Conservation (phyloP, 306 rosid species). For the Casuarina glauca region DNA sequence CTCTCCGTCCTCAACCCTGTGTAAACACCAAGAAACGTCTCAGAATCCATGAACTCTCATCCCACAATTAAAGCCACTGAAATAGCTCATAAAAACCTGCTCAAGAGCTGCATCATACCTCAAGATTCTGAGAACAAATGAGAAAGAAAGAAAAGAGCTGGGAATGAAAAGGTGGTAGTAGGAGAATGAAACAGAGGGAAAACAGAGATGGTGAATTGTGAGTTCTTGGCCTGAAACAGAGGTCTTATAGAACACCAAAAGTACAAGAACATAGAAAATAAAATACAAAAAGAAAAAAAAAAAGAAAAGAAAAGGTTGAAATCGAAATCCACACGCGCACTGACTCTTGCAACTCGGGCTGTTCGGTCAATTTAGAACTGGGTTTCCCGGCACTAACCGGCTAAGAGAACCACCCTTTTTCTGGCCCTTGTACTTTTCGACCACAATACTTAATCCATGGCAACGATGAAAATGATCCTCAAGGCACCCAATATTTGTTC, state of each 20-base stretch:
- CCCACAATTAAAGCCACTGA: not conserved
- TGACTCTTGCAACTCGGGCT: constrained; percentile 31
- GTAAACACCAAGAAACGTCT: constrained; percentile 8
- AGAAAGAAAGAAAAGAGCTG: not conserved
- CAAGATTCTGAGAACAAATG: not conserved
- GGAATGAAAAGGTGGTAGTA: too few species aligned
- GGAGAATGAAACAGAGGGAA: constrained; percentile 21
- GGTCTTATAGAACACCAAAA: constrained; percentile 34
- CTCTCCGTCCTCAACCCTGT: constrained; percentile 11
- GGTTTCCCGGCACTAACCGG: constrained; percentile 48
- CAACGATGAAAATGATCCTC: constrained; percentile 31
- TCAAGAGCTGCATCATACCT: not conserved
- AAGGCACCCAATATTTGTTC: constrained; percentile 13
- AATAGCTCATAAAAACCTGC: not conserved
- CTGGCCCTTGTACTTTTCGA: constrained; percentile 50
- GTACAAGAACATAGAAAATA: not conserved
- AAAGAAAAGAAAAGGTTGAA: not conserved
- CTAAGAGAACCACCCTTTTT: constrained; percentile 48
- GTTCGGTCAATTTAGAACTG: constrained; percentile 50
- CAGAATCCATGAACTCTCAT: not conserved
- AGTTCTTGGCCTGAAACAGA: constrained; percentile 21
- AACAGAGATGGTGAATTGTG: constrained; percentile 31
- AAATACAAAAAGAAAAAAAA: not conserved
- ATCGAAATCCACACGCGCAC: constrained; percentile 32
- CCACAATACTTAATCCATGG: constrained; percentile 30